Evolutionary conservation across 805 yeast species (phyloP).

Genomic region (Yamadazyma endophytica): DNA sequence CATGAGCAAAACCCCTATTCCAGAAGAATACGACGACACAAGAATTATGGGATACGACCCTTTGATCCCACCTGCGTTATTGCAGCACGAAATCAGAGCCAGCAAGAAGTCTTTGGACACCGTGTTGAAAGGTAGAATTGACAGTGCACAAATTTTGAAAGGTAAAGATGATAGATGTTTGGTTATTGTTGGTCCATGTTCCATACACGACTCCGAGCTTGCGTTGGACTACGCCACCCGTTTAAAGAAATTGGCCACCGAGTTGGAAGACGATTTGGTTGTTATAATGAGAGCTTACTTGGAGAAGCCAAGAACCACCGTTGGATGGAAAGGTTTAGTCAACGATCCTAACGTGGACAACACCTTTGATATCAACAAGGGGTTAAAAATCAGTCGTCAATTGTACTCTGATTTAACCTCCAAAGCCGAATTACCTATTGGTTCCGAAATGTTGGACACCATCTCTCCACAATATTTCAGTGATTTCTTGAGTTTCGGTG

Average conservation of each 20-base stretch:
- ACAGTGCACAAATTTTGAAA: constrained; percentile 67
- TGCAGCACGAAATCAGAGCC: constrained; percentile 82
- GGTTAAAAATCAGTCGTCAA: constrained; percentile 81
- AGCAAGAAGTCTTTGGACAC: constrained; percentile 50
- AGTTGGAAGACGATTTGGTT: constrained; percentile 70
- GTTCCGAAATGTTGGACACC: constrained; percentile 97
- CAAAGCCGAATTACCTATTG: constrained; percentile 90
- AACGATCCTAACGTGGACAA: constrained; percentile 95
- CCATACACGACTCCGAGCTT: constrained; percentile 86
- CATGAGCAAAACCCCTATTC: constrained; percentile 47
- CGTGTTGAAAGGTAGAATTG: constrained; percentile 74
- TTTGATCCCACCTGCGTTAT: constrained; percentile 83
- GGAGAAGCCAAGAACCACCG: constrained; percentile 98
- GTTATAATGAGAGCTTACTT: constrained; percentile 96
- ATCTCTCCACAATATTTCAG: constrained; percentile 94
- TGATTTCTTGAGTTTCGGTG: constrained; percentile 90
- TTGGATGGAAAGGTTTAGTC: constrained; percentile 98
- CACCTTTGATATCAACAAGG: constrained; percentile 92
- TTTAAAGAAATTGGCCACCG: constrained; percentile 62
- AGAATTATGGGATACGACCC: constrained; percentile 93
- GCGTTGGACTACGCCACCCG: constrained; percentile 84
- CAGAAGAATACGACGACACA: constrained; percentile 70
- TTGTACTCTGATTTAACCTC: constrained; percentile 75
- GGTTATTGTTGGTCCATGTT: constrained; percentile 94
- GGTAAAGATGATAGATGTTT: constrained; percentile 80